A percentile compares a stretch with the other conserved stretches of the same genome.
phyloP scores from a whole-genome alignment of 768 basidiomycete genomes.

The Amanita molliuscula region DNA sequence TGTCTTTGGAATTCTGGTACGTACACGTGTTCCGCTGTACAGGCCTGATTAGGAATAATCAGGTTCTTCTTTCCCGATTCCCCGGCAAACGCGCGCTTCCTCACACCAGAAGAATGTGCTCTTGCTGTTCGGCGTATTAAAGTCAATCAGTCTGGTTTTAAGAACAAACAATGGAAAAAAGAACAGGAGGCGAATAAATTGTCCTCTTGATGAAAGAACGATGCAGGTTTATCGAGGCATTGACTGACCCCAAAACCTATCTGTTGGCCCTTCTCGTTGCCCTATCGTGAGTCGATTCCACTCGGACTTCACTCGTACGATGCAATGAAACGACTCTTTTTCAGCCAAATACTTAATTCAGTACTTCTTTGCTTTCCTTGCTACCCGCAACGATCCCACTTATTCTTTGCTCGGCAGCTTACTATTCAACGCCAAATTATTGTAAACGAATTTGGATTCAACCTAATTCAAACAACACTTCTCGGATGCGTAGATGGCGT shows the following conservation, averaged over 20 bases:
- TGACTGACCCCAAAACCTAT: slow-evolving; percentile 68
- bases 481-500: slow-evolving; percentile 70
- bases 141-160: slow-evolving; percentile 65
- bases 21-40: slow-evolving; percentile 10
- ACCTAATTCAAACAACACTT: slow-evolving; percentile 53
- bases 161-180: slow-evolving; percentile 72
- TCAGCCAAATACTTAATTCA: slow-evolving; percentile 64
- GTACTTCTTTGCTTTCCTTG: slow-evolving; percentile 24
- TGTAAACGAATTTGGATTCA: slow-evolving; percentile 62
- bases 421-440: slow-evolving; percentile 72
- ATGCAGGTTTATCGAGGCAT: slow-evolving; percentile 53
- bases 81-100: slow-evolving; percentile 62
- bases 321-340: slow-evolving; percentile 1
- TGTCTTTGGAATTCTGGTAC: slow-evolving; percentile 53
- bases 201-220: not conserved
- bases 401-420: slow-evolving; percentile 29
- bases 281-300: slow-evolving; percentile 33
- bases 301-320: not conserved
- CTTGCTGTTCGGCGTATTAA: slow-evolving; percentile 63
- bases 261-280: slow-evolving; percentile 58
- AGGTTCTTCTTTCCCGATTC: slow-evolving; percentile 81
- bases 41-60: slow-evolving; percentile 5
- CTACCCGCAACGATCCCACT: slow-evolving; percentile 1
- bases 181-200: slow-evolving; percentile 46
- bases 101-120: slow-evolving; percentile 58